phyloP scores from a whole-genome alignment of 164 flowering plant species.

The Euptelea pleiosperma region DNA sequence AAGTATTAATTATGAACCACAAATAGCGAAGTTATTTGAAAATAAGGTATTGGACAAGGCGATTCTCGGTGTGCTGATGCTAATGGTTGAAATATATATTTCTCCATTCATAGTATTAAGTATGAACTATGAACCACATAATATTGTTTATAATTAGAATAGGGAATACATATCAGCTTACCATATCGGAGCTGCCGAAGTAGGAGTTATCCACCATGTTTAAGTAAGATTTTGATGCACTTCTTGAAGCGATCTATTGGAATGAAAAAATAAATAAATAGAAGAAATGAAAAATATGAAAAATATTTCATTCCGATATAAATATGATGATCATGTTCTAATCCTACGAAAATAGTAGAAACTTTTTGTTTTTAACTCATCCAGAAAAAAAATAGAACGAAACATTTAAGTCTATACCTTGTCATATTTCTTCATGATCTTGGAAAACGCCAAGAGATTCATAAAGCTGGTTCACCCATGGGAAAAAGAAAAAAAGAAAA shows the following conservation, averaged over 20 bases:
- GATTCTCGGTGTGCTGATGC: too few species aligned
- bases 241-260: slow-evolving; percentile 49
- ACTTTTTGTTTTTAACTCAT: too few species aligned
- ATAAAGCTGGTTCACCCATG: slow-evolving; percentile 49
- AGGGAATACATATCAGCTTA: slow-evolving; percentile 9
- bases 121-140: background rate
- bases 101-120: too few species aligned
- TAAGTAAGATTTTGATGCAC: slow-evolving; percentile 56
- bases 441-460: slow-evolving; percentile 69
- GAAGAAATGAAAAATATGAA: background rate
- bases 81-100: too few species aligned
- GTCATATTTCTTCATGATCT: slow-evolving; percentile 87
- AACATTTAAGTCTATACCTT: slow-evolving; percentile 35
- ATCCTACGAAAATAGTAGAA: too few species aligned
- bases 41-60: too few species aligned
- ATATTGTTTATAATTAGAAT: background rate
- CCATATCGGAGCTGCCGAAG: slow-evolving; percentile 58
- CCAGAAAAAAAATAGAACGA: background rate
- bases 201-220: slow-evolving; percentile 57
- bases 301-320: too few species aligned
- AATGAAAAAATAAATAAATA: background rate
- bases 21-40: background rate
- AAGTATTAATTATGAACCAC: background rate
- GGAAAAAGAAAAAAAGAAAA: too few species aligned
- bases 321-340: too few species aligned